Evolutionary conservation across 2,329 filamentous ascomycete species (phyloP), one percentile per base, ranked within the genome.

Genomic region (Phyllosticta ampelicida): DNA sequence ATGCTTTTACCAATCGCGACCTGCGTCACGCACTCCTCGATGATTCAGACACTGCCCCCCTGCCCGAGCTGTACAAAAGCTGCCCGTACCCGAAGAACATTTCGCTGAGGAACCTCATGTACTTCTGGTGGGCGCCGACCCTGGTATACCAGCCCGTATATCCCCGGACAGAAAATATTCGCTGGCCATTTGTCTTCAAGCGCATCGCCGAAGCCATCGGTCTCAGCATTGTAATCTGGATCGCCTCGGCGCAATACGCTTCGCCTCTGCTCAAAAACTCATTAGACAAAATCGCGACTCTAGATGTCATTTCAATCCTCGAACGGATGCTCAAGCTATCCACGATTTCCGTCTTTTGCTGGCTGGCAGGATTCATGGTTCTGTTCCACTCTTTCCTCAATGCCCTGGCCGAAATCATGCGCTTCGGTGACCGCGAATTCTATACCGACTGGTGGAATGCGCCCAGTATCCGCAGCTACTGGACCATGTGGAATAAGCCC

Each of bases 61-160:
- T 96, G 3, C 94, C 94, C 0, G 85, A 89, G 44, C 78, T 97
- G 21, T 99, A 97, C 75, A 77, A 80, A 11, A 70, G 82, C 56
- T 95, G 90, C 66, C 89, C 92, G 0, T 99, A 99, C 70, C 94
- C 94, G 0, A 74, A 82, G 53, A 99, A 97, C 71, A 89, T 99
- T 71, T 95, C 90, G 2, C 80, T 96, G 64, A 75, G 79, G 54
- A 99, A 97, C 69, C 77, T 99, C 23, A 83, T 83, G 60, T 99
- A 97, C 74, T 99, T 99, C 72, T 97, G 94, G 92, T 92, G 91
- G 85, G 94, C 92, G 0, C 94, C 94, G 0, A 99, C 94, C 0
- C 80, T 99, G 55, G 87, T 97, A 51, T 99, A 99, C 71, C 94
- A 99, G 75, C 94, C 94, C 1, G 90, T 94, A 13, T 99, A 99